phyloP scores from a whole-genome alignment of 2,329 filamentous ascomycete genomes.

The Aureobasidium sp. region DNA sequence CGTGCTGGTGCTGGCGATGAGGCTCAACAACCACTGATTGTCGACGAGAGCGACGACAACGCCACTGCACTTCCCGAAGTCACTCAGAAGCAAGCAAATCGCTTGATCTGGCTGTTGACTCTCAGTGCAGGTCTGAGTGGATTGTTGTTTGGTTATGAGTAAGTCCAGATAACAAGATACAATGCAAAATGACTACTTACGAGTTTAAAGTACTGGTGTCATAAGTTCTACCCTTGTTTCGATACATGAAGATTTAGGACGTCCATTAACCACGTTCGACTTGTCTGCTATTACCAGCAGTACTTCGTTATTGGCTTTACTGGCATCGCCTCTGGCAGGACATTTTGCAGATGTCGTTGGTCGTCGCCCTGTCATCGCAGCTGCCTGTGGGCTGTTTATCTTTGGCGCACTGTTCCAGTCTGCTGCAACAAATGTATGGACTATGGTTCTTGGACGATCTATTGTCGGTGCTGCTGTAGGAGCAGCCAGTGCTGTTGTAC shows the following conservation, averaged over 20 bases:
- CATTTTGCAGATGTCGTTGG: constrained; percentile 45
- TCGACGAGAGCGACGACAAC: background rate
- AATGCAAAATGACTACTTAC: background rate
- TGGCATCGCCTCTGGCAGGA: constrained; percentile 50
- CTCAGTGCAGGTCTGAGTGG: constrained; percentile 53
- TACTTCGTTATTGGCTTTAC: constrained; percentile 51
- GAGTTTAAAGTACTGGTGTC: constrained; percentile 45
- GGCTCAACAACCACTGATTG: constrained; percentile 5
- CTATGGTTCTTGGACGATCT: constrained; percentile 61
- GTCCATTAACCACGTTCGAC: constrained; percentile 44
- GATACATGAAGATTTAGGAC: constrained; percentile 42
- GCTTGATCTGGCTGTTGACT: constrained; percentile 37
- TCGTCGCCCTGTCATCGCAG: constrained; percentile 41
- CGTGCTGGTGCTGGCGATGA: background rate
- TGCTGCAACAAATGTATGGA: constrained; percentile 47
- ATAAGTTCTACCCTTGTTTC: constrained; percentile 55
- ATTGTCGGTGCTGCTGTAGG: constrained; percentile 69
- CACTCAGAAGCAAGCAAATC: background rate
- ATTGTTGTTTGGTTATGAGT: constrained; percentile 55
- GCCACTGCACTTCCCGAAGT: background rate
- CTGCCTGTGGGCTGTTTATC: constrained; percentile 61
- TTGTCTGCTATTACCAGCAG: constrained; percentile 53
- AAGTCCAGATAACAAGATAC: background rate
- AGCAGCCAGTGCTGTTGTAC: constrained; percentile 72
- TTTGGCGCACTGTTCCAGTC: constrained; percentile 62